Base-by-base conservation (phyloP, 306 rosid species). In the Quercus berberidifolia region DNA sequence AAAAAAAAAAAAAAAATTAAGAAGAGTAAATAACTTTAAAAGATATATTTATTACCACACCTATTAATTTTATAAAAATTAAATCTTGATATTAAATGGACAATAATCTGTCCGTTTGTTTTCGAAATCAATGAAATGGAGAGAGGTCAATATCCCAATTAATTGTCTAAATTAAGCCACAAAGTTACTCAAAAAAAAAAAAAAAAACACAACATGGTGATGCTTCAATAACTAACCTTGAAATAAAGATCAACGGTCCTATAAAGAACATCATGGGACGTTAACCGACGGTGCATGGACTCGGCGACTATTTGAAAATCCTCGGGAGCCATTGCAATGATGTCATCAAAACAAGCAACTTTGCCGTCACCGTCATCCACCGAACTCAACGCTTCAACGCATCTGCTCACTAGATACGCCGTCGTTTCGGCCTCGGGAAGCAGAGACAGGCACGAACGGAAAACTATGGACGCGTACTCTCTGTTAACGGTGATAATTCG, bases 351-450 rank as follows among this genome's bases (percentile, higher is more conserved):
- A 78, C 84, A 83, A 58, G 62, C 74, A 6, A 74, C 68, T 5
- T 82, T 83, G 13, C 79, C 84, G 1, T 77, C 62, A 17, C 78
- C 84, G 2, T 43, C 74, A 2, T 79, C 81, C 15, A 75, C 89
- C 33, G 85, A 75, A 65, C 85, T 73, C 81, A 93, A 21, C 5
- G 91, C 88, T 71, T 89, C 97, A 49, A 91, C 77, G 26, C 97
- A 94, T 65, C 91, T 82, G 71, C 97, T 94, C 9, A 81, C 81
- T 1, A 94, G 76, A 81, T 77, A 83, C 79, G 93, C 88, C 13
- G 82, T 83, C 82, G 96, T 94, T 91, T 94, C 98, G 0, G 91
- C 90, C n/a, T 92, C 97, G 1, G 98, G 98, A 69, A 94, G 96
- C 79, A 94, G 69, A 18, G 83, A 18, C 64, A 94, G 28, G 68